Percentiles rank a stretch among this genome's conserved stretches.
Evolutionary conservation across 192 early-diverging fungal genomes (phyloP).

Genomic region (Haplosporangium gracile): DNA sequence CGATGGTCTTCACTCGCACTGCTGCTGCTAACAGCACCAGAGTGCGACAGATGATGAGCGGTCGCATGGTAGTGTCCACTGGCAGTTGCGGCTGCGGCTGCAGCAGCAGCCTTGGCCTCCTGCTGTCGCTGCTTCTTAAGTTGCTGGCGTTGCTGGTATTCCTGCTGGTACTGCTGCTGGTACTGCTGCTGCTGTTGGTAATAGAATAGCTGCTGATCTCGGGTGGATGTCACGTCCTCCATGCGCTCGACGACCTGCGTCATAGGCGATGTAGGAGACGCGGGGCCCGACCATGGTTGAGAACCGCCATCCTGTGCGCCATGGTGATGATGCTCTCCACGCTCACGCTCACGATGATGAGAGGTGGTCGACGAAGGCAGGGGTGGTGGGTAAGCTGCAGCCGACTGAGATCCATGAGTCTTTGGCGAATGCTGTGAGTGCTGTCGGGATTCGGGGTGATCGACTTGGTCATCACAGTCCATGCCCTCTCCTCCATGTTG

Average conservation of each 20-base stretch:
- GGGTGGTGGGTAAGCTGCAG: background rate
- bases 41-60: slow-evolving; percentile 10
- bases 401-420: background rate
- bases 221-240: slow-evolving; percentile 14
- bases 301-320: background rate
- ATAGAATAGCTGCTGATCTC: slow-evolving; percentile 41
- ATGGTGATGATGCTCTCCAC: background rate
- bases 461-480: slow-evolving; percentile 21
- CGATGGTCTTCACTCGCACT: background rate
- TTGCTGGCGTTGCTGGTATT: slow-evolving; percentile 24
- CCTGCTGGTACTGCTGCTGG: slow-evolving; percentile 38
- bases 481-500: slow-evolving; percentile 18
- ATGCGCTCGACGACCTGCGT: slow-evolving; percentile 28
- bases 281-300: slow-evolving; percentile 11
- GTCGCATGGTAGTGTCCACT: slow-evolving; percentile 1
- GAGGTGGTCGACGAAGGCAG: background rate
- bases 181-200: slow-evolving; percentile 51
- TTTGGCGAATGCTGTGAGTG: slow-evolving; percentile 24
- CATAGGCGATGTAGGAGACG: slow-evolving; percentile 49
- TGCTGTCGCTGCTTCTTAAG: slow-evolving; percentile 24
- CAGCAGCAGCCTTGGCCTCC: slow-evolving; percentile 17
- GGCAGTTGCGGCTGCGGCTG: slow-evolving; percentile 20
- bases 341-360: background rate
- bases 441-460: slow-evolving; percentile 7
- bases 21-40: slow-evolving; percentile 1